Evolutionary conservation across 2,329 filamentous ascomycete genomes (phyloP), one percentile per base, ranked within the genome.

Genomic region (Blastomyces parvus): DNA sequence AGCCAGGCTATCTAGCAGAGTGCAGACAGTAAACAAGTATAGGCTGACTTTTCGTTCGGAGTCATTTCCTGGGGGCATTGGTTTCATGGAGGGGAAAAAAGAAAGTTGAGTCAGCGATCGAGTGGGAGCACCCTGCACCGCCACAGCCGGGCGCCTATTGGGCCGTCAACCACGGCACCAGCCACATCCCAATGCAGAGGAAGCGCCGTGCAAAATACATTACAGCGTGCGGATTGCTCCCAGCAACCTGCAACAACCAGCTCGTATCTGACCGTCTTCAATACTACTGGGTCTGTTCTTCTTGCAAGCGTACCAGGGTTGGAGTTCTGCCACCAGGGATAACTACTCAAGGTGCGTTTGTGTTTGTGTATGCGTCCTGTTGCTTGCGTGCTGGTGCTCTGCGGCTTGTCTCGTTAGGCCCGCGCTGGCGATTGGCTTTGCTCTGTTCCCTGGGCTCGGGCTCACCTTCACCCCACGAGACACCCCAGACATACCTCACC

Each of bases 381-480:
- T 44, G 42, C 3, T 30, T 52, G 42, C 3, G 17, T 52, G 48
- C 27, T 57, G 27, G 1, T 38, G 57, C 44, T 42, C 36, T 42
- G 48, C 22, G 19, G n/a, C 13, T 19, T 27, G 33, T 53, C 3
- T 52, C n/a, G 17, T 36, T n/a, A n/a, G 9, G 7, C 11, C 14
- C n/a, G 17, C 14, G 33, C 25, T 40, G 36, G 17, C 19, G 55
- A 14, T 50, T 33, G 42, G 30, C 40, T 38, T 52, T 17, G 17
- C 40, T 19, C 40, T 40, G 52, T 33, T 59, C 17, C 14, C 40
- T 59, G 40, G 36, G 44, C 27, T 36, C 17, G 40, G 36, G 44
- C 27, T 36, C 17, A 46, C 19, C 59, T 33, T 8, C 19, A 61
- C 59, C 59, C 46, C 59, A 61, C 59, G 44, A 61, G 59, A 60